These are phyloP conservation scores for Spergularia bocconei DNA, from an alignment of 148 eudicot genomes.

Conservation along the genomic window DNA sequence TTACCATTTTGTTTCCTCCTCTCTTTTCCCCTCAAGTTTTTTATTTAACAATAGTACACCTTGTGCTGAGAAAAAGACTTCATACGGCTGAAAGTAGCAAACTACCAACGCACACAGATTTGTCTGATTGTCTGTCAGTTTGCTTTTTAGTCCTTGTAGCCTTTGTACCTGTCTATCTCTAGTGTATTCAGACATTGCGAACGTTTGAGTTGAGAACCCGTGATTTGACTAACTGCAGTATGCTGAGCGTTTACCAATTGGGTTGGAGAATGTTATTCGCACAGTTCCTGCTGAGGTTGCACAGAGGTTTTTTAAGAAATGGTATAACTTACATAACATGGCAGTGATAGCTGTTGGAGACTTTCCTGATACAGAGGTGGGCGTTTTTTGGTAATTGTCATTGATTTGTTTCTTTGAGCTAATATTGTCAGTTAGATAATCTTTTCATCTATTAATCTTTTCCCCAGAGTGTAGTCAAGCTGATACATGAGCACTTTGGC, in stretches of 20 bases:
- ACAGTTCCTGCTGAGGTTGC: conserved; percentile 56
- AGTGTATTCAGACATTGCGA: neutral
- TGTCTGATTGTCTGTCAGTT: neutral
- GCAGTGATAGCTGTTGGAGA: conserved; percentile 90
- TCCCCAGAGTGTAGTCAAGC: conserved; percentile 62
- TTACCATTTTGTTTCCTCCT: too few species aligned
- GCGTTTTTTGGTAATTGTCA: conserved; percentile 7
- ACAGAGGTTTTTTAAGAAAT: conserved; percentile 57
- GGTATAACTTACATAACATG: conserved; percentile 77
- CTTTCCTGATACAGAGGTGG: conserved; percentile 78
- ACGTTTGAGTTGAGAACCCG: neutral
- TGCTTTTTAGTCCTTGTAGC: too few species aligned
- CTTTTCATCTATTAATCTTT: conserved; percentile 6
- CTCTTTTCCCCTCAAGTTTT: too few species aligned
- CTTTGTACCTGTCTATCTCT: too few species aligned
- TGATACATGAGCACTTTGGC: conserved; percentile 68
- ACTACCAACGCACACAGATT: too few species aligned
- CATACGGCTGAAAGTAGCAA: too few species aligned
- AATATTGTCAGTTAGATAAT: neutral
- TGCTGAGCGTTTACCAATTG: conserved; percentile 85
- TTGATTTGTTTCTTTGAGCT: neutral
- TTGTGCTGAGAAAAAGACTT: too few species aligned
- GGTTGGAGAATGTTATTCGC: conserved; percentile 69
- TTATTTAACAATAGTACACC: too few species aligned
- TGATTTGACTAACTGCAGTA: conserved; percentile 50